A percentile compares a stretch with the other conserved stretches of the same genome.
These are phyloP conservation scores for Colletotrichum tropicicola DNA, from an alignment of 2,329 filamentous ascomycete species.

Conservation along the genomic window DNA sequence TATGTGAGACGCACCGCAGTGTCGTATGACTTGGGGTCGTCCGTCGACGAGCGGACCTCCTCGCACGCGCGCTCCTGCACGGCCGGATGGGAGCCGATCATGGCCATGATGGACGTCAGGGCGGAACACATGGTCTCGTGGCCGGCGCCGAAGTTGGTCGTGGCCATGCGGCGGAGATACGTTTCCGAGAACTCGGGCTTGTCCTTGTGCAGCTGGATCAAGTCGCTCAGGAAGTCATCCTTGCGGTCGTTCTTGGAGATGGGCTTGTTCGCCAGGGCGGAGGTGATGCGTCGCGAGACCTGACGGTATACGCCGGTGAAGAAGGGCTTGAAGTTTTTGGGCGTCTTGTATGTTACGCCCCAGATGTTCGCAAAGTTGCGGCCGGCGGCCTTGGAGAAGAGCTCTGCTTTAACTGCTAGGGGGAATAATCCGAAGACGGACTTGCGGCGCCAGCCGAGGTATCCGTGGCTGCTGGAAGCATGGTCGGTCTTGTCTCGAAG, in stretches of 20 bases:
- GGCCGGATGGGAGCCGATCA: constrained; percentile 50
- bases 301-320: constrained; percentile 49
- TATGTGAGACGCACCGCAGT: constrained; percentile 38
- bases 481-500: constrained; percentile 53
- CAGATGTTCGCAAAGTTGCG: constrained; percentile 52
- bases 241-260: constrained; percentile 38
- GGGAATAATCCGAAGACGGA: constrained; percentile 63
- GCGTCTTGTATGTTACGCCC: constrained; percentile 54
- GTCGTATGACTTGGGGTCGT: constrained; percentile 35
- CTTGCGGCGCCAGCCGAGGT: constrained; percentile 60
- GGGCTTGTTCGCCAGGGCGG: constrained; percentile 31
- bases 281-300: constrained; percentile 44
- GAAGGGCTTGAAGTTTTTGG: constrained; percentile 55
- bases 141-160: constrained; percentile 65
- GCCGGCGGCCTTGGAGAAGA: constrained; percentile 45
- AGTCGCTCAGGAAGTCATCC: constrained; percentile 54
- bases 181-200: constrained; percentile 55
- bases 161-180: constrained; percentile 60
- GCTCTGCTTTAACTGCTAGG: constrained; percentile 46
- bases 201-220: constrained; percentile 55
- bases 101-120: constrained; percentile 56
- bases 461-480: constrained; percentile 57
- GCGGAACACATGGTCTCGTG: constrained; percentile 65
- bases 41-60: constrained; percentile 35
- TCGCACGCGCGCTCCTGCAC: constrained; percentile 42